phyloP scores from a whole-genome alignment of 164 flowering plant species.

The Santalum album region DNA sequence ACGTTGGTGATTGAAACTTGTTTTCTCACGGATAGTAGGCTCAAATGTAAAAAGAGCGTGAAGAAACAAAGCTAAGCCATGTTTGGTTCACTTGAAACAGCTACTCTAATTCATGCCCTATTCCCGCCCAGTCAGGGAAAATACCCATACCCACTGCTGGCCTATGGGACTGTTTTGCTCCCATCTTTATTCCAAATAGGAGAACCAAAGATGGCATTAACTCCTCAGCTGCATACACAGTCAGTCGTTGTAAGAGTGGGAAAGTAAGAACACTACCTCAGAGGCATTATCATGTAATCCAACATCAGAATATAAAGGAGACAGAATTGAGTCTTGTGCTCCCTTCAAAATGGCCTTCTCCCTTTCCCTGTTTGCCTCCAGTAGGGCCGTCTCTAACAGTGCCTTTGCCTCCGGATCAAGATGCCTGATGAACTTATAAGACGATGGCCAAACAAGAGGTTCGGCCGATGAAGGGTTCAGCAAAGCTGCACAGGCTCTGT shows the following conservation, averaged over 20 bases:
- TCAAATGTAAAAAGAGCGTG: too few species aligned
- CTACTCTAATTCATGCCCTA: too few species aligned
- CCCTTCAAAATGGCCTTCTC: slow-evolving; percentile 39
- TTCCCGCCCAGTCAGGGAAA: too few species aligned
- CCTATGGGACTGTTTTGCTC: too few species aligned
- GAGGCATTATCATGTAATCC: slow-evolving; percentile 23
- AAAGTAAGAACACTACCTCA: slow-evolving; percentile 20
- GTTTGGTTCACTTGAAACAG: too few species aligned
- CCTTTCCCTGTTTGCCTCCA: slow-evolving; percentile 40
- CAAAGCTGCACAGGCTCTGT: slow-evolving; percentile 37
- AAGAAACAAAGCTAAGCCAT: too few species aligned
- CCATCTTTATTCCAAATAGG: too few species aligned
- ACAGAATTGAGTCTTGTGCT: slow-evolving; percentile 6
- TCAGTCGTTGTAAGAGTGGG: not conserved
- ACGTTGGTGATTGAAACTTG: too few species aligned
- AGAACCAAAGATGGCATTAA: too few species aligned
- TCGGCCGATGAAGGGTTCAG: slow-evolving; percentile 43
- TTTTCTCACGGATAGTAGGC: too few species aligned
- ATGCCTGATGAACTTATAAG: slow-evolving; percentile 35
- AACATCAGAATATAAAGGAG: slow-evolving; percentile 16
- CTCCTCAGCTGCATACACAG: too few species aligned
- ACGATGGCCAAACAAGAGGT: slow-evolving; percentile 50
- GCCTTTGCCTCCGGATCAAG: slow-evolving; percentile 46
- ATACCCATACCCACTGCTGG: too few species aligned
- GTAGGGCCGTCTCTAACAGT: slow-evolving; percentile 37